phyloP scores from a whole-genome alignment of 306 rosid species.

The Cicer cuneatum region DNA sequence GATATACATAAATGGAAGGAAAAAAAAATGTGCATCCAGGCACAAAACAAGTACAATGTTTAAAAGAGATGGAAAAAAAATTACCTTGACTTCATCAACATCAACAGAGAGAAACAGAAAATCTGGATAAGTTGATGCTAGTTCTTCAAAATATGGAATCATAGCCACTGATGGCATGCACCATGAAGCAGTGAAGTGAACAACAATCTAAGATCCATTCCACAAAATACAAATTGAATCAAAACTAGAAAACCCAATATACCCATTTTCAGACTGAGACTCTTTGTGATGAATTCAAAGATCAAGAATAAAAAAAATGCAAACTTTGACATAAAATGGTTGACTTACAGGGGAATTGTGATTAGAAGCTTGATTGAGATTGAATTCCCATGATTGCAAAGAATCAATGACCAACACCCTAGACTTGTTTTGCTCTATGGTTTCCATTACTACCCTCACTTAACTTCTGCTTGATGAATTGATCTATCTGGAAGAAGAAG shows the following conservation, averaged over 20 bases:
- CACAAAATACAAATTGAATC: constrained; percentile 27
- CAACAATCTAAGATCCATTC: constrained; percentile 64
- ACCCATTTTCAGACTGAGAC: neutral
- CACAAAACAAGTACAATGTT: neutral
- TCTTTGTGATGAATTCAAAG: neutral
- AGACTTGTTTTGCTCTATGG: constrained; percentile 48
- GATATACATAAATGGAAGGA: no score
- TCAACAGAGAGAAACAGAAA: constrained; percentile 82
- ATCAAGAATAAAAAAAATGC: neutral
- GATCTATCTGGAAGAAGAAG: neutral
- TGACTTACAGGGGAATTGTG: constrained; percentile 67
- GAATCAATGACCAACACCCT: constrained; percentile 71
- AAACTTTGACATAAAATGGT: constrained; percentile 9
- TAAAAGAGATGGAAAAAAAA: constrained; percentile 5
- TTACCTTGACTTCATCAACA: constrained; percentile 94
- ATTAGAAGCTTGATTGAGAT: constrained; percentile 58
- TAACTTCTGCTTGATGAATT: constrained; percentile 22
- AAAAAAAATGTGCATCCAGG: no score
- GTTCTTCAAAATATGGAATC: constrained; percentile 73
- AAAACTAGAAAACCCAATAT: constrained; percentile 1
- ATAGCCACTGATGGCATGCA: constrained; percentile 97
- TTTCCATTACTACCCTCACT: constrained; percentile 50
- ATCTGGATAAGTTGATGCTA: constrained; percentile 68
- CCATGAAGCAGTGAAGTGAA: constrained; percentile 93
- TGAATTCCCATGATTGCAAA: constrained; percentile 71